phyloP scores from a whole-genome alignment of 306 rosid species.

The Arachis hypogaea region DNA sequence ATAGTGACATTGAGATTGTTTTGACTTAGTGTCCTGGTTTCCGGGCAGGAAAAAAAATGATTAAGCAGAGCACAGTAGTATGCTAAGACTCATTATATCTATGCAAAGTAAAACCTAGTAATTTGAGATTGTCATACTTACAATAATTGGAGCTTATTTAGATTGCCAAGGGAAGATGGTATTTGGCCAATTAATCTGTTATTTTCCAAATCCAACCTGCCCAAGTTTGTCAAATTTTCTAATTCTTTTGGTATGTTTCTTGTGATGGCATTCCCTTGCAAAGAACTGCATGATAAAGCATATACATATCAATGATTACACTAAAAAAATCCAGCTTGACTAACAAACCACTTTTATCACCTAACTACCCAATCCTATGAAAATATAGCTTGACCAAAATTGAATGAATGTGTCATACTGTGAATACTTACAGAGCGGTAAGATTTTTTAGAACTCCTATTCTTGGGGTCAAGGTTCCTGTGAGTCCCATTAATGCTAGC shows the following conservation, averaged over 20 bases:
- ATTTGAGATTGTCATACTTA: too few species aligned
- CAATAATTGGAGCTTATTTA: too few species aligned
- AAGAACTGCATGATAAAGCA: conserved; percentile 58
- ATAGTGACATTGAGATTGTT: conserved; percentile 65
- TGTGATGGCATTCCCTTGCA: conserved; percentile 83
- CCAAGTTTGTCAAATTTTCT: conserved; percentile 75
- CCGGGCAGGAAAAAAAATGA: conserved; percentile 36
- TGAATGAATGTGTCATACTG: too few species aligned
- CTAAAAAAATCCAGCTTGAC: too few species aligned
- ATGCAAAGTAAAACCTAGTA: conserved; percentile 12
- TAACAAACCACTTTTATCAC: too few species aligned
- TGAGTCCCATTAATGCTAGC: too few species aligned
- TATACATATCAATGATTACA: not conserved
- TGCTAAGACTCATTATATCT: conserved; percentile 26
- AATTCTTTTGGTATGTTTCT: conserved; percentile 80
- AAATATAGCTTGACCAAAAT: too few species aligned
- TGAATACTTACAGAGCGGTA: too few species aligned
- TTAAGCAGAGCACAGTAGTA: conserved; percentile 37
- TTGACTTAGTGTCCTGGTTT: conserved; percentile 79
- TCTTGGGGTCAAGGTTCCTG: too few species aligned
- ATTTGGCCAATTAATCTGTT: conserved; percentile 27
- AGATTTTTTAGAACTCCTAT: too few species aligned
- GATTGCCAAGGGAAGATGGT: too few species aligned
- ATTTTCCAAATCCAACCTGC: conserved; percentile 75
- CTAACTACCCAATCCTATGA: too few species aligned